Percentiles rank a stretch among this genome's conserved stretches.
Conservation (phyloP, 2,329 filamentous ascomycete species). For the Clonostachys solani region DNA sequence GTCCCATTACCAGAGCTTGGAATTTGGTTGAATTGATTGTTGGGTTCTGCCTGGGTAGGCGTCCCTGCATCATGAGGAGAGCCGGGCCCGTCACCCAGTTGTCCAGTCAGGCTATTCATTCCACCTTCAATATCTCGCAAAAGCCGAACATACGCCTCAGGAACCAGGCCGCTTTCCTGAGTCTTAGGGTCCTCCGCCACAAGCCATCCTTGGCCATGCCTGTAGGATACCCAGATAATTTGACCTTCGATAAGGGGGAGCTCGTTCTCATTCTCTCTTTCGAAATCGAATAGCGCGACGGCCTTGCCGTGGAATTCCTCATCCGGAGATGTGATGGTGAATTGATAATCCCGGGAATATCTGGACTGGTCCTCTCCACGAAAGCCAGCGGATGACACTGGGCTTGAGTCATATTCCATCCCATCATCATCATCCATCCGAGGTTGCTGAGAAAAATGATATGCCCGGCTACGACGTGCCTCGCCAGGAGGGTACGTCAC, state of each 20-base stretch:
- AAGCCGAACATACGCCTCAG: constrained; percentile 92
- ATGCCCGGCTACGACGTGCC: constrained; percentile 49
- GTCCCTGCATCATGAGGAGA: constrained; percentile 54
- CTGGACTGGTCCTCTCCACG: constrained; percentile 66
- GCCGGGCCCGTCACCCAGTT: constrained; percentile 46
- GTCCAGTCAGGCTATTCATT: constrained; percentile 66
- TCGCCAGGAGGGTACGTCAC: constrained; percentile 72
- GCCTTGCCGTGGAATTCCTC: constrained; percentile 98
- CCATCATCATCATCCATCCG: constrained; percentile 41
- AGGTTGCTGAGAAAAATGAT: constrained; percentile 35
- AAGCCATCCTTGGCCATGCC: constrained; percentile 95
- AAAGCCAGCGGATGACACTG: constrained; percentile 53
- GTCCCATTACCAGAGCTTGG: constrained; percentile 38
- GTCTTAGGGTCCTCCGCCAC: constrained; percentile 95
- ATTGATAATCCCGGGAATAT: constrained; percentile 89
- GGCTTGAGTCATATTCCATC: constrained; percentile 51
- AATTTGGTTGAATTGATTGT: constrained; percentile 47
- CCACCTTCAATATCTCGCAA: constrained; percentile 92
- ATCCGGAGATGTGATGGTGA: constrained; percentile 90
- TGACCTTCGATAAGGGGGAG: constrained; percentile 89
- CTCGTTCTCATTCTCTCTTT: constrained; percentile 94
- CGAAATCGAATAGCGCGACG: constrained; percentile 92
- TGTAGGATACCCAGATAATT: constrained; percentile 92
- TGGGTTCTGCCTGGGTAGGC: constrained; percentile 48
- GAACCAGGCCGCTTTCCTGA: constrained; percentile 88